phyloP scores from a whole-genome alignment of 2,329 filamentous ascomycete genomes.

The Phialophora macrospora region DNA sequence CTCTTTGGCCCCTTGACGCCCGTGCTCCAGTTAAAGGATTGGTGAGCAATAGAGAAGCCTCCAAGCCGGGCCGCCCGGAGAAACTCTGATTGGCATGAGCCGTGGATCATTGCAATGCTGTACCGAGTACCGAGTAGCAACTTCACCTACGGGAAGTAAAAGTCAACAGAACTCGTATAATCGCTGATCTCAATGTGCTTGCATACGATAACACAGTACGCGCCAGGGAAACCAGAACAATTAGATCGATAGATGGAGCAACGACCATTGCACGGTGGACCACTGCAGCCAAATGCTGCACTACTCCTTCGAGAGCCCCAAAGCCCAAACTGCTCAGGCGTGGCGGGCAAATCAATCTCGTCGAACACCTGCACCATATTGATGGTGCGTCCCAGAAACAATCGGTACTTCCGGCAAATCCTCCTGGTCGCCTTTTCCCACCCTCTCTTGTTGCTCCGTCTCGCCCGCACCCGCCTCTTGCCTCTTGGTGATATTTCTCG shows the following conservation, averaged over 20 bases:
- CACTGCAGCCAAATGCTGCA: neutral
- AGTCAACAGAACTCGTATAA: neutral
- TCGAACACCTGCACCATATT: slow-evolving; percentile 24
- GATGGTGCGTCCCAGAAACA: slow-evolving; percentile 20
- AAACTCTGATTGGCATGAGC: slow-evolving; percentile 5
- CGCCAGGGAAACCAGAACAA: neutral
- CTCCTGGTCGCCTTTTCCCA: neutral
- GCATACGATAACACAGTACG: neutral
- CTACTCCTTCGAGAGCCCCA: neutral
- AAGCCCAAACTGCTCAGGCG: neutral
- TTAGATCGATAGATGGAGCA: neutral
- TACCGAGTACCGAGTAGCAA: too few species aligned
- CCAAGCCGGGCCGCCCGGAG: neutral
- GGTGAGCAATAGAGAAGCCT: too few species aligned
- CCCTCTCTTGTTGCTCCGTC: slow-evolving; percentile 21
- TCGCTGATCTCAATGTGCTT: neutral
- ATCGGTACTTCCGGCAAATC: slow-evolving; percentile 25
- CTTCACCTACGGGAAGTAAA: neutral
- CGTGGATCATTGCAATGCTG: neutral
- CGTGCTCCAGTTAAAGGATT: neutral
- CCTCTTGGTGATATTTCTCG: slow-evolving; percentile 32
- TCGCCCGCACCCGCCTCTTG: slow-evolving; percentile 16
- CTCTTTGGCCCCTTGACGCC: neutral
- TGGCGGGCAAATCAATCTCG: slow-evolving; percentile 26
- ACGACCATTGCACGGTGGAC: neutral